Evolutionary conservation across 768 basidiomycete species (phyloP).

Genomic region (Daedalea quercina): DNA sequence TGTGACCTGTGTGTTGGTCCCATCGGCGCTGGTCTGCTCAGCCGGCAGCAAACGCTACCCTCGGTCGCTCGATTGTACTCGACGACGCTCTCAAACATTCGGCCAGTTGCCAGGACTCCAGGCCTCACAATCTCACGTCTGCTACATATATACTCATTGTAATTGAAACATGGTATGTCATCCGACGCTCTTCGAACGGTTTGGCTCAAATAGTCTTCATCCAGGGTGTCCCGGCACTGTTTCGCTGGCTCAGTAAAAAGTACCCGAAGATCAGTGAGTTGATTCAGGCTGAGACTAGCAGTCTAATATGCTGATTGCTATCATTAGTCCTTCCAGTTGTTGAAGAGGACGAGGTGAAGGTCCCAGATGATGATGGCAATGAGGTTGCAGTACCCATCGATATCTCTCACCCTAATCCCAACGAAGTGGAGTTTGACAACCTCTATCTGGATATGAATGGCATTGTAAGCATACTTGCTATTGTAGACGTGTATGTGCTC

Average conservation of each 20-base stretch:
- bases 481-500: not conserved
- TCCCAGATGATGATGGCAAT: conserved; percentile 62
- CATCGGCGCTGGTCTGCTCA: not conserved
- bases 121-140: not conserved
- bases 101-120: not conserved
- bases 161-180: conserved; percentile 8
- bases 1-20: not conserved
- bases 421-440: conserved; percentile 92
- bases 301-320: not conserved
- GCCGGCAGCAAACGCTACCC: not conserved
- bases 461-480: conserved; percentile 53
- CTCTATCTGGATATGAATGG: conserved; percentile 99
- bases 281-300: not conserved
- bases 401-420: conserved; percentile 82
- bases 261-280: conserved; percentile 91
- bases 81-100: not conserved
- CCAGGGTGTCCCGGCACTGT: conserved; percentile 95
- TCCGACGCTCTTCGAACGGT: not conserved
- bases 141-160: not conserved
- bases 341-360: conserved; percentile 76
- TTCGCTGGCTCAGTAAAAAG: conserved; percentile 98
- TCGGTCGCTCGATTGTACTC: not conserved
- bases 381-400: conserved; percentile 71
- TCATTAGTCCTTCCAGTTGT: conserved; percentile 62
- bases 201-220: not conserved